phyloP scores from a whole-genome alignment of 2,329 filamentous ascomycete species.

The Parafenestella ontariensis region DNA sequence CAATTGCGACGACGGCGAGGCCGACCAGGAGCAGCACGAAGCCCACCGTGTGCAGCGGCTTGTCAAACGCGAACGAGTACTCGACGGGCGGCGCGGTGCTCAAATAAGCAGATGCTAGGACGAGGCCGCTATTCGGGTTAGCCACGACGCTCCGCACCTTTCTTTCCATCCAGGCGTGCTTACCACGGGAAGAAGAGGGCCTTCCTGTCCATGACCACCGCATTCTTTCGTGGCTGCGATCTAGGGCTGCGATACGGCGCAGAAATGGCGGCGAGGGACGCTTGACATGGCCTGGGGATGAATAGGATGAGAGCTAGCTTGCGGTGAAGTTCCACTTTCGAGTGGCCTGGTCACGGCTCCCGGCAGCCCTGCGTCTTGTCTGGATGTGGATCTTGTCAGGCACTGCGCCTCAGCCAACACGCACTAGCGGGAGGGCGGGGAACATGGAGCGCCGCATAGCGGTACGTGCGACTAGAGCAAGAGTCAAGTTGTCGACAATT shows the following conservation, averaged over 20 bases:
- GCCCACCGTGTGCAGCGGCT: slow-evolving; percentile 43
- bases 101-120: slow-evolving; percentile 44
- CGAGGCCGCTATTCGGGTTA: slow-evolving; percentile 43
- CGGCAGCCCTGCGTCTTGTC: slow-evolving; percentile 7
- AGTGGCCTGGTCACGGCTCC: slow-evolving; percentile 10
- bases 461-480: background rate
- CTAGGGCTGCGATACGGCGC: slow-evolving; percentile 31
- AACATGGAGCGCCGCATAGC: slow-evolving; percentile 3
- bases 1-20: slow-evolving; percentile 38
- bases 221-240: slow-evolving; percentile 33
- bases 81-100: slow-evolving; percentile 36
- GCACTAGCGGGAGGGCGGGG: slow-evolving; percentile 17
- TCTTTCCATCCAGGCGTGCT: slow-evolving; percentile 9
- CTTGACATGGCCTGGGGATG: slow-evolving; percentile 26
- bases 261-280: slow-evolving; percentile 25
- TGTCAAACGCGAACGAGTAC: slow-evolving; percentile 46
- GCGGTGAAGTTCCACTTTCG: background rate
- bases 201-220: slow-evolving; percentile 45
- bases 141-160: slow-evolving; percentile 8
- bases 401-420: slow-evolving; percentile 18
- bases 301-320: background rate
- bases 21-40: slow-evolving; percentile 43
- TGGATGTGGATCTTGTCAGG: background rate
- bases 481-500: background rate
- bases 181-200: slow-evolving; percentile 46